phyloP scores from a whole-genome alignment of 768 basidiomycete species.

The Nidularia pulvinata region DNA sequence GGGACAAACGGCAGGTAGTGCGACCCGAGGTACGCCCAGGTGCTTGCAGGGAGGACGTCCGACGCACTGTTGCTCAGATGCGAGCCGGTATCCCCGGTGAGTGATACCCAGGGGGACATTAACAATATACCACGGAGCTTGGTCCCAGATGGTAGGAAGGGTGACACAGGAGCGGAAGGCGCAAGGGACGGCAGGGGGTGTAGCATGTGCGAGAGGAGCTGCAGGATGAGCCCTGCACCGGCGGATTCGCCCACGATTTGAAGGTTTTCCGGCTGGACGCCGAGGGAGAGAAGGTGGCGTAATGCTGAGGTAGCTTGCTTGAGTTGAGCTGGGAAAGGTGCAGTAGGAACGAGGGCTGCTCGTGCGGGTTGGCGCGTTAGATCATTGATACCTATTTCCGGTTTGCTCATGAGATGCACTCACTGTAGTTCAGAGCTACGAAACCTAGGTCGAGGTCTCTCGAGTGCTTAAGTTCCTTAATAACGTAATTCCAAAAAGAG shows the following conservation, averaged over 20 bases:
- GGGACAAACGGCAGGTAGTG: slow-evolving; percentile 14
- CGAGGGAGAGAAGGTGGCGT: slow-evolving; percentile 19
- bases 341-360: neutral
- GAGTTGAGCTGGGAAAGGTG: slow-evolving; percentile 25
- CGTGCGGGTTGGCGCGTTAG: too few species aligned
- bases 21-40: slow-evolving; percentile 9
- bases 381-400: too few species aligned
- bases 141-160: slow-evolving; percentile 4
- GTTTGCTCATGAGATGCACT: neutral
- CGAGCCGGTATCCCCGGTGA: slow-evolving; percentile 10
- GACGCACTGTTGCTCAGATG: slow-evolving; percentile 13
- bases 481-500: slow-evolving; percentile 19
- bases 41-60: slow-evolving; percentile 14
- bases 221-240: slow-evolving; percentile 24
- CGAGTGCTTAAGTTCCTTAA: slow-evolving; percentile 7
- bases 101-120: slow-evolving; percentile 26
- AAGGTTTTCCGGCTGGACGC: slow-evolving; percentile 19
- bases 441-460: slow-evolving; percentile 13
- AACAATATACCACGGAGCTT: slow-evolving; percentile 21
- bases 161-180: slow-evolving; percentile 8
- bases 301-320: slow-evolving; percentile 21
- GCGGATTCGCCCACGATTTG: slow-evolving; percentile 31
- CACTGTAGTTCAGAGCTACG: slow-evolving; percentile 20
- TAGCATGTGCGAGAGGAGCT: slow-evolving; percentile 26
- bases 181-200: slow-evolving; percentile 17